phyloP scores from a whole-genome alignment of 129 eudicot genomes.

The Silybum marianum region DNA sequence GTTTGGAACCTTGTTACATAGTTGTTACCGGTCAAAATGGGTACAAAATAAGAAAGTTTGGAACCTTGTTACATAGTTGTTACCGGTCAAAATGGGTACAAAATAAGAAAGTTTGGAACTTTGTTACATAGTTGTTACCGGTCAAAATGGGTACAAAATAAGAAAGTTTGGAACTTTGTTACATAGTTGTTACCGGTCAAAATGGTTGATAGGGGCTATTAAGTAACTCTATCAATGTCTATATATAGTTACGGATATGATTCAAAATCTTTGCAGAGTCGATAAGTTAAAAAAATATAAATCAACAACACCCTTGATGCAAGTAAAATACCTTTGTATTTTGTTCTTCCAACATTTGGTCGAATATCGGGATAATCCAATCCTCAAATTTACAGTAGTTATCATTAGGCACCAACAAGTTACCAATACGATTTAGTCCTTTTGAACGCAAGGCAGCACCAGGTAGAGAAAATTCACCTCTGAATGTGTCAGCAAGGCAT shows the following conservation, averaged over 20 bases:
- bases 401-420: constrained; percentile 87
- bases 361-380: constrained; percentile 92
- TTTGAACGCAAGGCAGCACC: constrained; percentile 84
- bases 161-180: background rate
- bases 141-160: background rate
- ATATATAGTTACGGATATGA: background rate
- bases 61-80: background rate
- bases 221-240: background rate
- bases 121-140: background rate
- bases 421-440: constrained; percentile 94
- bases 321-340: constrained; percentile 49
- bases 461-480: constrained; percentile 82
- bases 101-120: background rate
- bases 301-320: background rate
- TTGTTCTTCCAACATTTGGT: constrained; percentile 93
- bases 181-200: background rate
- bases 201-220: background rate
- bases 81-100: background rate
- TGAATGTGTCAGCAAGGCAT: constrained; percentile 92
- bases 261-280: background rate
- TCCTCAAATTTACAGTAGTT: constrained; percentile 98
- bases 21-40: background rate
- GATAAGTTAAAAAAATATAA: background rate
- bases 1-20: background rate
- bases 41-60: background rate